Evolutionary conservation across 2,329 filamentous ascomycete genomes (phyloP).

Genomic region (Tolypocladium capitatum): DNA sequence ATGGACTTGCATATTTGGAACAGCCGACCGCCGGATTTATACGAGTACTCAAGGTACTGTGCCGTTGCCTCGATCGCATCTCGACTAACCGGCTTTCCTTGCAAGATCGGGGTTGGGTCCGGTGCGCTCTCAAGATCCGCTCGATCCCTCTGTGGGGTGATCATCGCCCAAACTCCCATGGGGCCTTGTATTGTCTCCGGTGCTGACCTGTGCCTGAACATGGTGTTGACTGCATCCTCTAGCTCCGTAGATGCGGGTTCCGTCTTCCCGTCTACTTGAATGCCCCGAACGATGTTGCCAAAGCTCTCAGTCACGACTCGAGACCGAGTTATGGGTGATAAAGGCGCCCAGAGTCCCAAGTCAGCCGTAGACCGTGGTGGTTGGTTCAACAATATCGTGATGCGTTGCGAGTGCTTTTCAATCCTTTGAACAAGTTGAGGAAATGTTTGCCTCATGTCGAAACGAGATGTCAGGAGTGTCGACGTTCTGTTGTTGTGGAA

Average conservation of each 20-base stretch:
- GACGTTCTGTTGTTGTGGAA: constrained; percentile 57
- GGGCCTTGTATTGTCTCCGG: constrained; percentile 24
- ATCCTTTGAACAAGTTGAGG: constrained; percentile 12
- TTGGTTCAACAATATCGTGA: constrained; percentile 13
- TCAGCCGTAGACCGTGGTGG: constrained; percentile 9
- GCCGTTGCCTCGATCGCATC: constrained; percentile 13
- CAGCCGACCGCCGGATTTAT: constrained; percentile 30
- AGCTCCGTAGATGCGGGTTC: constrained; percentile 59
- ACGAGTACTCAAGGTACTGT: constrained; percentile 17
- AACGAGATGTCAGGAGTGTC: constrained; percentile 34
- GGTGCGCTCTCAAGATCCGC: constrained; percentile 3
- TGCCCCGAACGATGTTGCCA: constrained; percentile 63
- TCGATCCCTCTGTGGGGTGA: constrained; percentile 32
- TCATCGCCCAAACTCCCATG: constrained; percentile 60
- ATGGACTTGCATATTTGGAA: constrained; percentile 23
- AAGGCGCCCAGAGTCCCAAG: constrained; percentile 25
- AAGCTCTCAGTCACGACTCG: constrained; percentile 51
- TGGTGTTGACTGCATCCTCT: constrained; percentile 47
- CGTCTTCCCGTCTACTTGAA: constrained; percentile 34
- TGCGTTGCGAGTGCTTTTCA: constrained; percentile 26
- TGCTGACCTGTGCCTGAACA: constrained; percentile 30
- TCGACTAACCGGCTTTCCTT: constrained; percentile 1
- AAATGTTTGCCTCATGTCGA: constrained; percentile 10
- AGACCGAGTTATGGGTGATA: constrained; percentile 50
- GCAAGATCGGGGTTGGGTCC: constrained; percentile 2